Evolutionary conservation across 139 green algal species (phyloP).

Genomic region (Chlorella vulgaris): DNA sequence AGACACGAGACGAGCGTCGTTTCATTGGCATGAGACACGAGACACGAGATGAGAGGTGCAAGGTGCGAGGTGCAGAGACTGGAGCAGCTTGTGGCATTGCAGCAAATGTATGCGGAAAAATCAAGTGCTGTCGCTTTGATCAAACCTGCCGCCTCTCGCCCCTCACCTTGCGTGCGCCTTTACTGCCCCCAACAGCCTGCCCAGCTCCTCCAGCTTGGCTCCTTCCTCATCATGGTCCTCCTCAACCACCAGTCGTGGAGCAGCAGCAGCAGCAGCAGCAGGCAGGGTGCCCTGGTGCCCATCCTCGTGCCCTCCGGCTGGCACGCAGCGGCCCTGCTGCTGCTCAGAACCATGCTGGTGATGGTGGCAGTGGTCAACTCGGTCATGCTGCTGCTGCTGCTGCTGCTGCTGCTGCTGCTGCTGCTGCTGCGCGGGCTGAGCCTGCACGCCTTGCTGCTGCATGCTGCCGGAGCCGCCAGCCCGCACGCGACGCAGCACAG

Average conservation of each 20-base stretch:
- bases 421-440: neutral
- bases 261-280: too few species aligned
- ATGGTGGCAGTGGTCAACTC: too few species aligned
- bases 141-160: too few species aligned
- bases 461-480: neutral
- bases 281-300: too few species aligned
- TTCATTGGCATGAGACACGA: neutral
- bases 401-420: neutral
- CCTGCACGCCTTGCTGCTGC: neutral
- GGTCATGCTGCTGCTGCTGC: neutral
- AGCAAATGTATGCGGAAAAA: too few species aligned
- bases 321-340: too few species aligned
- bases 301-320: too few species aligned
- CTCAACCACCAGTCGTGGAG: slow-evolving; percentile 48
- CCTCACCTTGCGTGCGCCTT: slow-evolving; percentile 65
- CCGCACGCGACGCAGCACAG: slow-evolving; percentile 63
- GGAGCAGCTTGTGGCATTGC: too few species aligned
- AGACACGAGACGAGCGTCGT: neutral
- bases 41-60: neutral
- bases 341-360: too few species aligned
- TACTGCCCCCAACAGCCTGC: slow-evolving; percentile 78
- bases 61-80: too few species aligned
- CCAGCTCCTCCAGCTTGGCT: slow-evolving; percentile 75
- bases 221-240: slow-evolving; percentile 77
- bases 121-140: too few species aligned